phyloP scores from a whole-genome alignment of 2,329 filamentous ascomycete species.

The Fusarium fujikuroi region DNA sequence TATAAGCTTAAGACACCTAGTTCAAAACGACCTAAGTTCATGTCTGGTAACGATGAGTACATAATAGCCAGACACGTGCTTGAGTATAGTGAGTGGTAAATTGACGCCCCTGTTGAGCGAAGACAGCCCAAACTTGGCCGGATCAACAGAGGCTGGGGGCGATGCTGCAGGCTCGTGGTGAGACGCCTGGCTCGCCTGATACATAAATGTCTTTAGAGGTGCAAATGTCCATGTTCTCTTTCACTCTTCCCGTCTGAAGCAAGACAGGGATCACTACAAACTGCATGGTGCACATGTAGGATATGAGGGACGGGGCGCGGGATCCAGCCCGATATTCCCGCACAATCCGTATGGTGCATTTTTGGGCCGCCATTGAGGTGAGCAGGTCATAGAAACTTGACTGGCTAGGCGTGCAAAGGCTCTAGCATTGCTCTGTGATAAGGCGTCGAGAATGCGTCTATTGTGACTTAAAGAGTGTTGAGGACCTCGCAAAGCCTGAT shows the following conservation, averaged over 20 bases:
- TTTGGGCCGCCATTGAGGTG: constrained; percentile 5
- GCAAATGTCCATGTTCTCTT: constrained; percentile 2
- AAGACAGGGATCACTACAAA: constrained; percentile 23
- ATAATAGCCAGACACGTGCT: constrained; percentile 25
- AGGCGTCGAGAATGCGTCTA: neutral
- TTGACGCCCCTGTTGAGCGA: constrained; percentile 14
- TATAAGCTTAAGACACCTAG: neutral
- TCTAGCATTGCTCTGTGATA: neutral
- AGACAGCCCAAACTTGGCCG: constrained; percentile 13
- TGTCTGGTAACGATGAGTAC: constrained; percentile 6
- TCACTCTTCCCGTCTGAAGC: neutral
- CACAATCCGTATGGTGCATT: neutral
- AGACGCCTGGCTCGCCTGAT: constrained; percentile 16
- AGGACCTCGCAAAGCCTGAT: neutral
- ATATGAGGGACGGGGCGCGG: constrained; percentile 15
- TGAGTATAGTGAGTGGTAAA: constrained; percentile 15
- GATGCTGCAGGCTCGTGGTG: constrained; percentile 32
- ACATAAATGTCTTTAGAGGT: constrained; percentile 14
- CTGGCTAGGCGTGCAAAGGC: neutral
- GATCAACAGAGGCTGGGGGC: constrained; percentile 35
- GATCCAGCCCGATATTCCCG: constrained; percentile 6
- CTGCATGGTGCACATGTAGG: constrained; percentile 6
- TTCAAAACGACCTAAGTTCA: neutral
- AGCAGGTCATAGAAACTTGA: neutral
- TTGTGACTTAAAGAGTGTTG: neutral